These are phyloP conservation scores for Sesbania bispinosa DNA, from an alignment of 306 rosid genomes.

Conservation along the genomic window DNA sequence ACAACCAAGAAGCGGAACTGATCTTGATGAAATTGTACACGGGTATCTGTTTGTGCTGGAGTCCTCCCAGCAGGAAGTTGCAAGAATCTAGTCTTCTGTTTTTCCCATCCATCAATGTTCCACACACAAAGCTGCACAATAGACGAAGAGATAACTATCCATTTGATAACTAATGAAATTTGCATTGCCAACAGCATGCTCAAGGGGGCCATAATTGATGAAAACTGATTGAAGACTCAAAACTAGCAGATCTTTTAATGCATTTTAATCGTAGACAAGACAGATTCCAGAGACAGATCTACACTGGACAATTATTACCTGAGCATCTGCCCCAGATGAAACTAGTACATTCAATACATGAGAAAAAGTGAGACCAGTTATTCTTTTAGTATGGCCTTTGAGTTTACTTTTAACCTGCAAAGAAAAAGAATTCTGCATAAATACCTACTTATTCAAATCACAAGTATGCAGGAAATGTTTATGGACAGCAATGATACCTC, in stretches of 20 bases:
- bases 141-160: slow-evolving; percentile 10
- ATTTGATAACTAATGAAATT: not conserved
- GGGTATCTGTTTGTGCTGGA: slow-evolving; percentile 77
- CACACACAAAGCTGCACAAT: slow-evolving; percentile 70
- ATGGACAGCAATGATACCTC: slow-evolving; percentile 56
- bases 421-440: slow-evolving; percentile 16
- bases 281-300: slow-evolving; percentile 2
- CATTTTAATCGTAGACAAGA: slow-evolving; percentile 5
- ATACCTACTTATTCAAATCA: slow-evolving; percentile 27
- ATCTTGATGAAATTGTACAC: slow-evolving; percentile 90
- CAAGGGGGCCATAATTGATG: not conserved
- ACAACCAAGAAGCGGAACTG: slow-evolving; percentile 76
- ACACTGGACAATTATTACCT: slow-evolving; percentile 45
- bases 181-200: not conserved
- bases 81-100: slow-evolving; percentile 67
- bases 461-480: slow-evolving; percentile 1
- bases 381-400: slow-evolving; percentile 91
- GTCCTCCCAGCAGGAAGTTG: slow-evolving; percentile 80
- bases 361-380: slow-evolving; percentile 94
- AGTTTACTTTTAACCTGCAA: slow-evolving; percentile 95
- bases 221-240: not conserved
- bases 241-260: not conserved
- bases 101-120: slow-evolving; percentile 93
- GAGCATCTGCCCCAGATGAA: slow-evolving; percentile 98
- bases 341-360: slow-evolving; percentile 77